phyloP scores from a whole-genome alignment of 495 filamentous ascomycete species.

The Entonaema liquescens region DNA sequence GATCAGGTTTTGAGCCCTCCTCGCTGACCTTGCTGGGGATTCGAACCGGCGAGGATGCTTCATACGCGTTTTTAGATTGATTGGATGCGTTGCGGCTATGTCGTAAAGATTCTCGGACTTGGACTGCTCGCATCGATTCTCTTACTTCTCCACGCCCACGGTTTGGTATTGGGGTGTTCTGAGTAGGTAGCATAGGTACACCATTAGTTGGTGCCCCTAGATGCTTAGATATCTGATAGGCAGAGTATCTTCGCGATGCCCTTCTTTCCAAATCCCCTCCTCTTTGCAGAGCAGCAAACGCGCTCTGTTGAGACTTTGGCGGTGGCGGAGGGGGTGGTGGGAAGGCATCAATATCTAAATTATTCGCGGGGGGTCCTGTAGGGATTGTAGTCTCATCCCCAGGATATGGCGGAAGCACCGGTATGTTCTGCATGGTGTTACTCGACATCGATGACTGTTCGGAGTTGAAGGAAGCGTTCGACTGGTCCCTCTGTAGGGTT shows the following conservation, averaged over 20 bases:
- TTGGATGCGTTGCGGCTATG: conserved; percentile 66
- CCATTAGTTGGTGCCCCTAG: conserved; percentile 82
- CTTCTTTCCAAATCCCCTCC: conserved; percentile 92
- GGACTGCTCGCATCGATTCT: conserved; percentile 92
- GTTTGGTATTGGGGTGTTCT: conserved; percentile 88
- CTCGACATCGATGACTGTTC: conserved; percentile 71
- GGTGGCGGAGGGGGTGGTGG: conserved; percentile 78
- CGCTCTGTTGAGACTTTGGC: conserved; percentile 85
- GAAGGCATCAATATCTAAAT: conserved; percentile 62
- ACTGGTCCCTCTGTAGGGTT: conserved; percentile 55
- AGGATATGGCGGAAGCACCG: conserved; percentile 70
- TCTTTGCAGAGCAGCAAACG: conserved; percentile 86
- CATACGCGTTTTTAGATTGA: conserved; percentile 47
- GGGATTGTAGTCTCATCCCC: conserved; percentile 61
- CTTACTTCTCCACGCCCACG: conserved; percentile 81
- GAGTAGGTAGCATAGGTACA: conserved; percentile 83
- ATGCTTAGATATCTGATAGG: conserved; percentile 95
- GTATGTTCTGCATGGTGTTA: conserved; percentile 72
- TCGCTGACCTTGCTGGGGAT: conserved; percentile 73
- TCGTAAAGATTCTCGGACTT: conserved; percentile 73
- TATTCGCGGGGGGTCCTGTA: conserved; percentile 48
- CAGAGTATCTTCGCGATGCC: conserved; percentile 90
- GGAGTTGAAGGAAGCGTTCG: conserved; percentile 54
- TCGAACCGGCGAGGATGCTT: conserved; percentile 69
- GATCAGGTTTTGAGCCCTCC: conserved; percentile 55